Evolutionary conservation across 495 filamentous ascomycete genomes (phyloP).

Genomic region (Penicillium turbatum): DNA sequence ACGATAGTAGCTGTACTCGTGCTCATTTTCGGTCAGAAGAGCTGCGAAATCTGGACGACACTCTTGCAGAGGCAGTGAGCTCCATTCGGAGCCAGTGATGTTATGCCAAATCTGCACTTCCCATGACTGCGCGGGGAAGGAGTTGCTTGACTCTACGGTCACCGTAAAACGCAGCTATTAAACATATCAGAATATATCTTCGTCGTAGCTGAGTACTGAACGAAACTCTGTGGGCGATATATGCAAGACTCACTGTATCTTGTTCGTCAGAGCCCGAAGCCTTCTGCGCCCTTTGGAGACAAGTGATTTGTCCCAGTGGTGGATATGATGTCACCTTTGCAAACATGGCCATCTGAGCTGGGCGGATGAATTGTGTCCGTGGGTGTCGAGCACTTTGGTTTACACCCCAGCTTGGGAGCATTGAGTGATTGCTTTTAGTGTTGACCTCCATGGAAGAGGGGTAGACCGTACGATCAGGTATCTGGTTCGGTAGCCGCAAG

Average conservation of each 20-base stretch:
- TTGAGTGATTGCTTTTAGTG: slow-evolving; percentile 16
- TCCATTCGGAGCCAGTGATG: slow-evolving; percentile 38
- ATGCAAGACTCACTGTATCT: slow-evolving; percentile 28
- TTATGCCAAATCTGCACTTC: slow-evolving; percentile 77
- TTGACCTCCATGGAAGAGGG: slow-evolving; percentile 24
- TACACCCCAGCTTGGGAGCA: slow-evolving; percentile 24
- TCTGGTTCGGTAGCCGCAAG: not conserved
- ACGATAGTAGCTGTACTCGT: slow-evolving; percentile 25
- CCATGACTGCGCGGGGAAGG: slow-evolving; percentile 56
- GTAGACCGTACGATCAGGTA: not conserved
- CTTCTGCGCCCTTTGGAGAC: slow-evolving; percentile 39
- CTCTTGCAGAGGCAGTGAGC: slow-evolving; percentile 32
- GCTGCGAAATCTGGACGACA: slow-evolving; percentile 20
- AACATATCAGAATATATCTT: not conserved
- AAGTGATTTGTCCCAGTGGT: slow-evolving; percentile 65
- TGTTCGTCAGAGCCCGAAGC: slow-evolving; percentile 19
- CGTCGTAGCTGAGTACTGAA: no score
- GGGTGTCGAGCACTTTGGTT: slow-evolving; percentile 7
- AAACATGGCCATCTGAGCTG: slow-evolving; percentile 48
- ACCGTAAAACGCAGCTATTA: slow-evolving; percentile 58
- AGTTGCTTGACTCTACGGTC: slow-evolving; percentile 61
- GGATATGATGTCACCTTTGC: slow-evolving; percentile 56
- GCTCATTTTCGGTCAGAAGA: slow-evolving; percentile 30
- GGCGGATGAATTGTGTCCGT: slow-evolving; percentile 33
- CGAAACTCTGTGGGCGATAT: not conserved